Percentiles rank a stretch among this genome's conserved stretches.
These are phyloP conservation scores for Liriodendron chinense DNA, from an alignment of 164 flowering plant species.

Conservation along the genomic window DNA sequence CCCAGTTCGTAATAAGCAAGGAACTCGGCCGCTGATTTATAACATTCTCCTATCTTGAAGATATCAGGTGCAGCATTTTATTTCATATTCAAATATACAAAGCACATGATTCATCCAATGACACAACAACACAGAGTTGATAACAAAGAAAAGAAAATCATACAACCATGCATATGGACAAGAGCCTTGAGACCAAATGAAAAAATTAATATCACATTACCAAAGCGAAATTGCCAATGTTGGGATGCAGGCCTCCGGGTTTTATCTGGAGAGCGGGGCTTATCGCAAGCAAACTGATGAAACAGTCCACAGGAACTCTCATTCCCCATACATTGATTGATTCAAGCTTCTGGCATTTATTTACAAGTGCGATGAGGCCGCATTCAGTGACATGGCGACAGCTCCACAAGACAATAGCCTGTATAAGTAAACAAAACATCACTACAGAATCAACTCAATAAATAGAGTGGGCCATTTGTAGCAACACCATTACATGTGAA, in stretches of 20 bases:
- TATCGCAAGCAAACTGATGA: conserved; percentile 54
- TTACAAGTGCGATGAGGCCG: conserved; percentile 74
- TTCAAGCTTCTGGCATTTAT: conserved; percentile 64
- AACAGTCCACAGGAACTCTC: conserved; percentile 72
- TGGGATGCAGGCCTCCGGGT: conserved; percentile 35
- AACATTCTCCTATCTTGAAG: no score
- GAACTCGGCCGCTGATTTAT: no score
- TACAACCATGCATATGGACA: background rate
- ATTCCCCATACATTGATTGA: conserved; percentile 88
- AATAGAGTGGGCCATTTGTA: background rate
- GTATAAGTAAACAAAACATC: conserved; percentile 9
- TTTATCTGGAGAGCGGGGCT: conserved; percentile 84
- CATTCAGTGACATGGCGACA: conserved; percentile 88
- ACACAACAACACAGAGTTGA: no score
- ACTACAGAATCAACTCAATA: background rate
- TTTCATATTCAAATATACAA: no score
- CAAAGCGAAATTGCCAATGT: conserved; percentile 19
- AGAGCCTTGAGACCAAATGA: background rate
- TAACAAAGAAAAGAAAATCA: no score
- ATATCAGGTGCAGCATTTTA: no score
- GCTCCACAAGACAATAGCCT: conserved; percentile 86
- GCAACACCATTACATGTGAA: background rate
- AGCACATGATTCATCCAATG: no score
- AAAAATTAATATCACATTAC: background rate
- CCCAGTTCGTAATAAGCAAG: no score